Evolutionary conservation across 2,329 filamentous ascomycete species (phyloP).

Genomic region (Nannizziopsis arthrosporioides): DNA sequence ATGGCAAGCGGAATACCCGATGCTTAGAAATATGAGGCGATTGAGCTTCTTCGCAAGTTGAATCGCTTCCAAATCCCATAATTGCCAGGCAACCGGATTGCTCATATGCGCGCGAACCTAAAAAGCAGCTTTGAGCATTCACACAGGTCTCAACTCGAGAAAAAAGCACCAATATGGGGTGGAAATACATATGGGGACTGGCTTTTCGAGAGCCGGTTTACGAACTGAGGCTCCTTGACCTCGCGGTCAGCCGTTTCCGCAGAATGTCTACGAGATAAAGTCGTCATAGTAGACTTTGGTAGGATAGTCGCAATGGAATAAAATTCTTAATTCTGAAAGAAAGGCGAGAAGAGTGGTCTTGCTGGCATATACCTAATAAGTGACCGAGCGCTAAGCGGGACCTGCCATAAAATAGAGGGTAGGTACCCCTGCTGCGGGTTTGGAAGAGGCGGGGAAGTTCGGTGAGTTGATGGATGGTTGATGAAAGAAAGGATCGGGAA

Average conservation of each 20-base stretch:
- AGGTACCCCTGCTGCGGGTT: no score
- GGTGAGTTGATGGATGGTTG: no score
- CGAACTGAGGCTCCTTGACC: constrained; percentile 26
- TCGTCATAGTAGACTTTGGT: constrained; percentile 19
- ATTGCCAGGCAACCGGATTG: constrained; percentile 85
- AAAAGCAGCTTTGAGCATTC: constrained; percentile 1
- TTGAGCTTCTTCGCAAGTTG: constrained; percentile 68
- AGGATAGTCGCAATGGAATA: neutral
- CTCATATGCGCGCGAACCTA: constrained; percentile 61
- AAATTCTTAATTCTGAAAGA: neutral
- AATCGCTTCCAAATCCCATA: constrained; percentile 67
- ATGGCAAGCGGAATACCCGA: constrained; percentile 91
- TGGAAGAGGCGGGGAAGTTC: no score
- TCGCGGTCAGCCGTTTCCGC: constrained; percentile 14
- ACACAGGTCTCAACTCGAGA: neutral
- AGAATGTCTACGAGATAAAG: constrained; percentile 21
- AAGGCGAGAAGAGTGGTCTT: no score
- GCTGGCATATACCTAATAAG: no score
- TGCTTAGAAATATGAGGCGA: constrained; percentile 81
- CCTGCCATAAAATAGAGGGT: no score
- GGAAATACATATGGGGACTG: constrained; percentile 53
- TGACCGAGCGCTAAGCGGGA: no score
- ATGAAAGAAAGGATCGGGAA: no score
- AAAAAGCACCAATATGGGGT: neutral
- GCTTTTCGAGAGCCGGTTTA: constrained; percentile 49